Base-by-base conservation (phyloP, 257 asterid species). In the Leonotis leonurus region DNA sequence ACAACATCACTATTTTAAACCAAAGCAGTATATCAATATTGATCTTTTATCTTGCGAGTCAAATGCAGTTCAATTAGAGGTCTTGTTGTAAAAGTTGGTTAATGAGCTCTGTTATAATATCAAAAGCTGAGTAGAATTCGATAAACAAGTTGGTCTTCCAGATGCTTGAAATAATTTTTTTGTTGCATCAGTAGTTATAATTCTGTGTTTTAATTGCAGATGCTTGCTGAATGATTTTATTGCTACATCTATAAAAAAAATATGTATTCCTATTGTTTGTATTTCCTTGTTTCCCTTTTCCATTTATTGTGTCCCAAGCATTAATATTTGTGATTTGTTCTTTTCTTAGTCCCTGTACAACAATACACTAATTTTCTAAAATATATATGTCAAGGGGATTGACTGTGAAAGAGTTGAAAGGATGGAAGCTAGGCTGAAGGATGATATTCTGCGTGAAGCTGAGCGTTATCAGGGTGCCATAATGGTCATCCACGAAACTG, bases 371-470 rank as follows among this genome's bases (percentile, higher is more conserved):
- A 82, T 65, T 51, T 50, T 53, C 56, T 71, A 24, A 64, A 30
- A 43, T 70, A 50, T 68, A 40, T 75, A 64, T 64, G 60, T 69
- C 44, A 36, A 88, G 96, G 98, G 98, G 57, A 91, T 91, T 66
- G 98, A 83, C 77, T 73, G 96, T 75, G 95, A 84, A 78, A 80
- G 97, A 80, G 97, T 91, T 45, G 95, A 91, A 73, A 83, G 89
- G 70, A 91, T 91, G 98, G 98, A 91, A 77, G 89, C 97, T 65
- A 83, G 98, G 71, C 72, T 91, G 74, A 91, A 88, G 77, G 92
- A 86, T 77, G 98, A 91, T 78, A 91, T 91, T 80, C 72, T 91
- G 81, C 86, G 97, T 67, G 98, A 91, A 80, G 96, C 98, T 77
- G 93, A 80, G 41, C 80, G 71, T 41, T 88, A 91, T 73, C 81